Base-by-base conservation (phyloP, 176 grass and related monocot species). In the Aechmea fasciata region DNA sequence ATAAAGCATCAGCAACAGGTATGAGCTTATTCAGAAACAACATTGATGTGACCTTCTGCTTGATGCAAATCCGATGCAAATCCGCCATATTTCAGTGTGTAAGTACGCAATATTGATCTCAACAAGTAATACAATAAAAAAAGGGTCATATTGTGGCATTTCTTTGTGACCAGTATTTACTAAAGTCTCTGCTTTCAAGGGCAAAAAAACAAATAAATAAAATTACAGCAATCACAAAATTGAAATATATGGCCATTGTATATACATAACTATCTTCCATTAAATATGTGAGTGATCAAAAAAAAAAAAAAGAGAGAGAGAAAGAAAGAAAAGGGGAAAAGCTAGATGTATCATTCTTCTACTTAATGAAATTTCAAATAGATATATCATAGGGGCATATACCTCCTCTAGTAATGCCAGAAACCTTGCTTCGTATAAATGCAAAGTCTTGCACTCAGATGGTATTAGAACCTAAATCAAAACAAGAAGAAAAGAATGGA, bases 401-500 rank as follows among this genome's bases (percentile, higher is more conserved):
- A 97, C 93, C 89, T 97, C 89, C 55, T 97, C 89, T 49, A 97
- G 71, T 66, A 97, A 79, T 71, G 89, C 83, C 79, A 97, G 75
- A 81, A 90, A 92, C 77, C 89, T 90, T 77, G 93, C 88, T 80
- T 97, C 93, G 78, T 97, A 97, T 54, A 97, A 82, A 88, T 92
- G 89, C 49, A 97, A 66, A 75, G 79, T 90, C 89, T 92, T 97
- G 65, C 74, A 73, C 68, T 97, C 93, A 76, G 93, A 90, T 76
- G 93, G 93, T 61, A 97, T 87, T 71, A 97, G 63, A 70, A 87
- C 89, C 93, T 97, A 65, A 26, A 80, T 73, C 14, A 81, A 72
- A 23, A 81, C 62, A 81, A 76, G 76, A 64, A 69, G 49, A 61
- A 54, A 15, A 54, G 11, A 55, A 4, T 15, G 47, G 11, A 50